Percentiles rank a stretch among this genome's conserved stretches.
Conservation (phyloP, 352 stramenopile genomes). For the Sclerospora graminicola region DNA sequence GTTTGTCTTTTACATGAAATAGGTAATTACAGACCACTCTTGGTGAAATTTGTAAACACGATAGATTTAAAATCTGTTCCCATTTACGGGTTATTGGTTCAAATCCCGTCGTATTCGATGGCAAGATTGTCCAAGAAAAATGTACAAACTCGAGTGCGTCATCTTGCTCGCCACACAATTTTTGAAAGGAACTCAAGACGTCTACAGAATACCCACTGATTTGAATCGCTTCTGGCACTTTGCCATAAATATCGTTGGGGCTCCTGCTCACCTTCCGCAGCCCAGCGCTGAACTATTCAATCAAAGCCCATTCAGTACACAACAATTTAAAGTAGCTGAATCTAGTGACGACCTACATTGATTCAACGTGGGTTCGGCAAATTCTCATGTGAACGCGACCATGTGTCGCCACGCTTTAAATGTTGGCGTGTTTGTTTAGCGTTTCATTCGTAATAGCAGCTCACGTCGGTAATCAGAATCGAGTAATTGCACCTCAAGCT, state of each 20-base stretch:
- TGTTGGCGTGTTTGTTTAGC: conserved; percentile 24
- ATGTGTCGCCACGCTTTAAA: conserved; percentile 76
- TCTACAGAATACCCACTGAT: conserved; percentile 80
- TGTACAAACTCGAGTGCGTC: conserved; percentile 81
- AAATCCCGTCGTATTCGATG: conserved; percentile 75
- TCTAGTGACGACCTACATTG: conserved; percentile 34
- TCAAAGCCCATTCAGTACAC: neutral
- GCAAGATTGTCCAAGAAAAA: conserved; percentile 81
- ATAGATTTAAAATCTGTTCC: too few species aligned
- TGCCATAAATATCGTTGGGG: conserved; percentile 27
- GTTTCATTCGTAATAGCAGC: conserved; percentile 38
- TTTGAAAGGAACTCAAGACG: conserved; percentile 72
- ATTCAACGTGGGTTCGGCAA: conserved; percentile 65
- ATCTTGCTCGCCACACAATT: conserved; percentile 71
- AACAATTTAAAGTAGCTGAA: neutral
- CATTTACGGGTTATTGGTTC: too few species aligned
- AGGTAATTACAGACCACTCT: conserved; percentile 49
- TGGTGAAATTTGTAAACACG: too few species aligned
- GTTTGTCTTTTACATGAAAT: conserved; percentile 51
- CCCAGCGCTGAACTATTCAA: conserved; percentile 18
- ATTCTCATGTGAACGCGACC: conserved; percentile 67
- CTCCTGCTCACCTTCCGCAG: conserved; percentile 11
- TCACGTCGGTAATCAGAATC: too few species aligned
- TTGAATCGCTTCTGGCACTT: conserved; percentile 52
- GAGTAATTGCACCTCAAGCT: too few species aligned